Conservation (phyloP, 441 rosid genomes). For the Populus trichocarpa region DNA sequence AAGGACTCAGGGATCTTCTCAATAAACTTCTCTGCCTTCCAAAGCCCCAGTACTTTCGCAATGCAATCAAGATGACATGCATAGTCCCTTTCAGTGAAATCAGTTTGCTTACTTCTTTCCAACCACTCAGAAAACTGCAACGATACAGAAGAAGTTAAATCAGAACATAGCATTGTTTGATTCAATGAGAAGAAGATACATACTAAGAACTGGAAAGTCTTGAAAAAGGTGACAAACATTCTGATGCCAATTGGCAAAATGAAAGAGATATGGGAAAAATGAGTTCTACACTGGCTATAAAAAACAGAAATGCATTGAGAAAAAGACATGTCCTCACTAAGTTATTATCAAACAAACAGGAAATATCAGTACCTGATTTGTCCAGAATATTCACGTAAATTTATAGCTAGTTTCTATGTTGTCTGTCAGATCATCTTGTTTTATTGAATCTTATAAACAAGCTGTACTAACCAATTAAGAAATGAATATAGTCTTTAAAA, state of each 20-base stretch:
- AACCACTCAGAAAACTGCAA: constrained; percentile 36
- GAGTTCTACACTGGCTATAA: background rate
- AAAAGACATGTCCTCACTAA: background rate
- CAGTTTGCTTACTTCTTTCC: constrained; percentile 13
- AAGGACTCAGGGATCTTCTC: constrained; percentile 29
- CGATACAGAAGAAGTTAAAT: background rate
- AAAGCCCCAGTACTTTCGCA: constrained; percentile 17
- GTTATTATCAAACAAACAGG: background rate
- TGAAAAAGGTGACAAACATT: background rate
- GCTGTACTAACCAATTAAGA: background rate
- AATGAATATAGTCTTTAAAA: background rate
- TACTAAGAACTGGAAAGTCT: background rate
- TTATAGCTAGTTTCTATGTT: background rate
- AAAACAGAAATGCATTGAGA: background rate
- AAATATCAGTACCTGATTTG: background rate
- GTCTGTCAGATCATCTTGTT: background rate
- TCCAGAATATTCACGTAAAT: background rate
- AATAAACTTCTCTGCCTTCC: constrained; percentile 24
- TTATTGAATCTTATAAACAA: background rate
- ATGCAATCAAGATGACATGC: constrained; percentile 26
- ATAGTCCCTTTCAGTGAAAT: constrained; percentile 20
- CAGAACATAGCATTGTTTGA: background rate
- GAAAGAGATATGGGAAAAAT: background rate
- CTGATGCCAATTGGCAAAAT: background rate
- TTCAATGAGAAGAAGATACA: background rate